These are phyloP conservation scores for Monosporozyma aerobia DNA, from an alignment of 805 yeast species.

Conservation along the genomic window DNA sequence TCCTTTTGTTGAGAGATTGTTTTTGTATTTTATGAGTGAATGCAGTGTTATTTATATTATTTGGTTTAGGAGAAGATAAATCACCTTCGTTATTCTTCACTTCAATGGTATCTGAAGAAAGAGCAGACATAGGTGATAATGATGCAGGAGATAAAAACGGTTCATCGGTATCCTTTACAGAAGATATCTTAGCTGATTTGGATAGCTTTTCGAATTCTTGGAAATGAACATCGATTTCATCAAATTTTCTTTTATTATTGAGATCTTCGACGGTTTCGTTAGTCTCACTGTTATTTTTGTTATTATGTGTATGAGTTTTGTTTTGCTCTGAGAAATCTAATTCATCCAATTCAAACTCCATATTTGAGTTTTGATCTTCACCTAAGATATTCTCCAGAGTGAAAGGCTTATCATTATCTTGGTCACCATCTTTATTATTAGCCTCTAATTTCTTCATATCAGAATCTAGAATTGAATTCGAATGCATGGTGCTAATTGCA, in stretches of 20 bases:
- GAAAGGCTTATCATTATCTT: slow-evolving; percentile 12
- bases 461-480: not conserved
- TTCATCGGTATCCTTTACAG: not conserved
- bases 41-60: not conserved
- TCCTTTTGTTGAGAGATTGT: slow-evolving; percentile 1
- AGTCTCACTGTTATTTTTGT: not conserved
- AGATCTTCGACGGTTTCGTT: not conserved
- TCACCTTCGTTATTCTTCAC: not conserved
- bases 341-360: slow-evolving; percentile 10
- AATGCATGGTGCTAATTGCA: not conserved
- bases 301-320: not conserved
- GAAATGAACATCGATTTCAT: not conserved
- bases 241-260: not conserved
- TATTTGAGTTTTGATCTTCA: slow-evolving; percentile 9
- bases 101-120: slow-evolving; percentile 5
- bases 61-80: not conserved
- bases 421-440: not conserved
- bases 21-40: slow-evolving; percentile 9
- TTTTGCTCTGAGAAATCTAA: not conserved
- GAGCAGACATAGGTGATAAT: slow-evolving; percentile 24
- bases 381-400: slow-evolving; percentile 19
- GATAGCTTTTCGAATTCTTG: not conserved
- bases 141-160: slow-evolving; percentile 30
- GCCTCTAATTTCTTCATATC: not conserved
- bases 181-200: not conserved